These are phyloP conservation scores for Elaeagnus macrophylla DNA, from an alignment of 306 rosid species.

Conservation along the genomic window DNA sequence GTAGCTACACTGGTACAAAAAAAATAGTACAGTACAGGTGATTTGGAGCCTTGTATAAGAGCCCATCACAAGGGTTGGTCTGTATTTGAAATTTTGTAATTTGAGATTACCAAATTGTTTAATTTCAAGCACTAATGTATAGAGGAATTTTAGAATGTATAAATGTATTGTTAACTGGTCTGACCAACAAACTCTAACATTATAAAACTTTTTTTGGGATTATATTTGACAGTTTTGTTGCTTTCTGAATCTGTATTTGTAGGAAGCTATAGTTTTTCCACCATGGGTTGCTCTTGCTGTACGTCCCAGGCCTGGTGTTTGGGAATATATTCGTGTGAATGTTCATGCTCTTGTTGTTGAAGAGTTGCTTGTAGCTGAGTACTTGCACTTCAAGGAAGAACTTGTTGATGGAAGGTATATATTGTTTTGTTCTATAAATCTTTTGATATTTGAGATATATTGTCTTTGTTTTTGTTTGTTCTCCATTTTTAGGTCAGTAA, in stretches of 20 bases:
- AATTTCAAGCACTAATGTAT: too few relatives aligned
- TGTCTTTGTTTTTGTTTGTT: background rate
- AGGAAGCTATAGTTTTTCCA: conserved; percentile 88
- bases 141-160: too few relatives aligned
- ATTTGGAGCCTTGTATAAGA: too few relatives aligned
- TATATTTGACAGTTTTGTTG: background rate
- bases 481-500: background rate
- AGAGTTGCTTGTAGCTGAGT: conserved; percentile 75
- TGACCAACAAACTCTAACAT: too few relatives aligned
- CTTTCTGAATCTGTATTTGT: background rate
- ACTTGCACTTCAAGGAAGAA: conserved; percentile 80
- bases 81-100: too few relatives aligned
- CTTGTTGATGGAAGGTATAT: conserved; percentile 84
- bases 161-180: too few relatives aligned
- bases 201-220: background rate
- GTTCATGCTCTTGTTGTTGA: conserved; percentile 80
- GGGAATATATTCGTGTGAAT: conserved; percentile 90
- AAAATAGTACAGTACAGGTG: too few relatives aligned
- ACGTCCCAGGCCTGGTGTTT: conserved; percentile 98
- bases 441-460: background rate
- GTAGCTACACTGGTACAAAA: too few relatives aligned
- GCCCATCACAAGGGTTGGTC: too few relatives aligned
- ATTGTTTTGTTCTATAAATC: conserved; percentile 4
- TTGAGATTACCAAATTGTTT: too few relatives aligned
- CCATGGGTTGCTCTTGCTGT: conserved; percentile 98